Percentiles rank a stretch among this genome's conserved stretches.
phyloP scores from a whole-genome alignment of 805 yeast genomes.

The Cyberlindnera meyerae region DNA sequence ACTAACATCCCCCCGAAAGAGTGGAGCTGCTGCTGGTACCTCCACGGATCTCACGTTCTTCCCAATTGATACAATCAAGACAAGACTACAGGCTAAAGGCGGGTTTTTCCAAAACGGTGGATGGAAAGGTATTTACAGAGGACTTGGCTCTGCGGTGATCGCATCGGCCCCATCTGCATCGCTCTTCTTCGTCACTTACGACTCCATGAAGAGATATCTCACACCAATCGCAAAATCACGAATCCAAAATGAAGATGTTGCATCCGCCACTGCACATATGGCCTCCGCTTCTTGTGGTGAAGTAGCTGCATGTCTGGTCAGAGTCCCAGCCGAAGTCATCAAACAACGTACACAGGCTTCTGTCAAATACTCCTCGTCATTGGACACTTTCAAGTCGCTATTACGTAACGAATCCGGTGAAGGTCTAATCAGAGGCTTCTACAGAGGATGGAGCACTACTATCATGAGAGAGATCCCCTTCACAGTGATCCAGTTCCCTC shows the following conservation, averaged over 20 bases:
- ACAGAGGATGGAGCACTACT: conserved; percentile 92
- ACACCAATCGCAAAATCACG: conserved; percentile 31
- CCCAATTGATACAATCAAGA: conserved; percentile 94
- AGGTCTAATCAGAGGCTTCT: conserved; percentile 71
- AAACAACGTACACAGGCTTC: conserved; percentile 91
- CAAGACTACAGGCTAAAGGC: conserved; percentile 91
- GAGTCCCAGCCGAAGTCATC: conserved; percentile 96
- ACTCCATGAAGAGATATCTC: conserved; percentile 53
- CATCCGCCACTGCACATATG: conserved; percentile 66
- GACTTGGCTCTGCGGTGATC: conserved; percentile 87
- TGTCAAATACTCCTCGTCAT: conserved; percentile 54
- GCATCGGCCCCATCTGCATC: conserved; percentile 93
- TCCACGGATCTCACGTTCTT: conserved; percentile 91
- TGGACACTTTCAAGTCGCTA: conserved; percentile 60
- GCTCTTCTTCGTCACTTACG: conserved; percentile 79
- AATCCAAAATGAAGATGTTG: conserved; percentile 22
- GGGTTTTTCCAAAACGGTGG: conserved; percentile 95
- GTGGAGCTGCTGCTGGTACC: conserved; percentile 96
- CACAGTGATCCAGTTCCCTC: conserved; percentile 91
- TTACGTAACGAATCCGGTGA: conserved; percentile 67
- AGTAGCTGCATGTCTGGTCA: conserved; percentile 83
- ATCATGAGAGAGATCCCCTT: conserved; percentile 95
- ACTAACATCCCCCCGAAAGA: conserved; percentile 24
- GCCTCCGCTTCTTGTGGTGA: conserved; percentile 85
- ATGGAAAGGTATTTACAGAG: conserved; percentile 83